A percentile compares a stretch with the other conserved stretches of the same genome.
Conservation (phyloP, 306 rosid species). For the Rosa chinensis region DNA sequence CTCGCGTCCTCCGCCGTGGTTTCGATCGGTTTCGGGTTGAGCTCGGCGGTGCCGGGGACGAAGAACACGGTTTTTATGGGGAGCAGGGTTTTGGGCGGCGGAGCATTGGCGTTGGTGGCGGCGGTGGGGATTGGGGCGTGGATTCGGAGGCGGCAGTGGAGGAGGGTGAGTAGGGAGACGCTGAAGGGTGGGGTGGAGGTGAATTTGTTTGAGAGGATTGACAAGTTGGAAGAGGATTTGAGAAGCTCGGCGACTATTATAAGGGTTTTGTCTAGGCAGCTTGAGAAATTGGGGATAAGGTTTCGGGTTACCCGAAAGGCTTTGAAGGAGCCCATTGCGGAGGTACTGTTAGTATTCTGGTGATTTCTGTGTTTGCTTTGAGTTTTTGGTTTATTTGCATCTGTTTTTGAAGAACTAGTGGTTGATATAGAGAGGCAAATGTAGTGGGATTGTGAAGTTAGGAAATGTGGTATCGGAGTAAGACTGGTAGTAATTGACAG, state of each 20-base stretch:
- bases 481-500: not conserved
- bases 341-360: slow-evolving; percentile 46
- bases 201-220: slow-evolving; percentile 66
- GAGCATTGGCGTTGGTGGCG: slow-evolving; percentile 41
- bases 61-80: slow-evolving; percentile 46
- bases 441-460: not conserved
- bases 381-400: not conserved
- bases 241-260: slow-evolving; percentile 47
- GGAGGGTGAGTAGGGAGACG: slow-evolving; percentile 38
- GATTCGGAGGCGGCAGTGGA: slow-evolving; percentile 77
- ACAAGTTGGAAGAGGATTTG: slow-evolving; percentile 80
- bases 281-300: slow-evolving; percentile 83
- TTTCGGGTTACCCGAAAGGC: slow-evolving; percentile 68
- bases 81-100: slow-evolving; percentile 34
- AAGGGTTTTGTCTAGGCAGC: slow-evolving; percentile 77
- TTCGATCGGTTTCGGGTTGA: slow-evolving; percentile 36
- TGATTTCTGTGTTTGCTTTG: not conserved
- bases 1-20: slow-evolving; percentile 54
- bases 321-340: slow-evolving; percentile 70
- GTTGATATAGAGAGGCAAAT: not conserved
- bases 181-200: slow-evolving; percentile 56
- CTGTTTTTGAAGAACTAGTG: too few relatives aligned
- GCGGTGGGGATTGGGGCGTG: slow-evolving; percentile 59
- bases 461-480: slow-evolving; percentile 2
- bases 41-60: slow-evolving; percentile 28